These are phyloP conservation scores for Gossypium laxum DNA, from an alignment of 441 rosid genomes.

Conservation along the genomic window DNA sequence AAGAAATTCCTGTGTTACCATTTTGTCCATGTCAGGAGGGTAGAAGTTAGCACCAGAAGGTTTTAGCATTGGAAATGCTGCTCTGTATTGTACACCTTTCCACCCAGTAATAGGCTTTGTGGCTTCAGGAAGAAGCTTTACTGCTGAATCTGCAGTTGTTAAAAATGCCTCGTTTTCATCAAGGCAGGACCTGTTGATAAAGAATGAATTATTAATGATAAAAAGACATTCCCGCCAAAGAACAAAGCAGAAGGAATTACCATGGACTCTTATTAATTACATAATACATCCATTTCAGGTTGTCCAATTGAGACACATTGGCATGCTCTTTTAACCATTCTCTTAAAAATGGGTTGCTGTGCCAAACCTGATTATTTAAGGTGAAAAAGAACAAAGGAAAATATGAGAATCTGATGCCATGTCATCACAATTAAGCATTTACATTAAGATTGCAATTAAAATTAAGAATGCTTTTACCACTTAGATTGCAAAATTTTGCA, in stretches of 20 bases:
- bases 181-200: conserved; percentile 65
- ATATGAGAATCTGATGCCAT: conserved; percentile 9
- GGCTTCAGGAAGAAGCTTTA: conserved; percentile 63
- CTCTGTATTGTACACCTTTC: conserved; percentile 84
- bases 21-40: conserved; percentile 90
- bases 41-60: conserved; percentile 92
- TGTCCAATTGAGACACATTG: conserved; percentile 48
- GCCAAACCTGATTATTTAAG: conserved; percentile 53
- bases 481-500: background rate
- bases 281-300: conserved; percentile 69
- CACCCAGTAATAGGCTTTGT: conserved; percentile 58
- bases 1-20: conserved; percentile 32
- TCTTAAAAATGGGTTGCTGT: conserved; percentile 66
- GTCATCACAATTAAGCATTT: background rate
- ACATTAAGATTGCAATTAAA: background rate
- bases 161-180: conserved; percentile 82
- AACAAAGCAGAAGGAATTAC: conserved; percentile 28
- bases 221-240: background rate
- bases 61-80: conserved; percentile 61
- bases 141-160: conserved; percentile 74
- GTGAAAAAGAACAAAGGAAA: background rate
- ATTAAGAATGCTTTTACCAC: background rate
- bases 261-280: conserved; percentile 82
- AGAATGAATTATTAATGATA: conserved; percentile 15
- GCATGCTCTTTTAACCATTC: conserved; percentile 77